Conservation (phyloP, 495 filamentous ascomycete species). For the Podospora tetraspora region DNA sequence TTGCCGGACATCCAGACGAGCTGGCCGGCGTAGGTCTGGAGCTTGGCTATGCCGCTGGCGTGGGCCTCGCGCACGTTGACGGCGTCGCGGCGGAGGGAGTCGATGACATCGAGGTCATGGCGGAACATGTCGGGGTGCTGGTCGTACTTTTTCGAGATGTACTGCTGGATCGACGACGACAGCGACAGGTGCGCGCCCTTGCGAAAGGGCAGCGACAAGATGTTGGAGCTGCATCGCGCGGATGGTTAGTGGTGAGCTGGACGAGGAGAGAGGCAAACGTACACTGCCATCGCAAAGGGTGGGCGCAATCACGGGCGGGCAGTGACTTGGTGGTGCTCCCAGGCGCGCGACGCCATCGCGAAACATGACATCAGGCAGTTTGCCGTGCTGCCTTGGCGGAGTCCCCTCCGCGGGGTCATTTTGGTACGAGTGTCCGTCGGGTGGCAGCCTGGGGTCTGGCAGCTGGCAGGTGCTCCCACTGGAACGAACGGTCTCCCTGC, state of each 20-base stretch:
- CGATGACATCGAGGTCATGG: constrained; percentile 80
- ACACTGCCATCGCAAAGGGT: background rate
- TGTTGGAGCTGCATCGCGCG: constrained; percentile 30
- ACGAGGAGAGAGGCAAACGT: background rate
- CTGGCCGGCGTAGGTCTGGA: constrained; percentile 86
- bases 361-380: constrained; percentile 14
- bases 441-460: background rate
- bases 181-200: constrained; percentile 71
- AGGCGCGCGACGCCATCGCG: background rate
- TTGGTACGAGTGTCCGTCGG: background rate
- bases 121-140: constrained; percentile 98
- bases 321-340: background rate
- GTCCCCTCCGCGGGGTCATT: background rate
- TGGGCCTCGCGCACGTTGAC: constrained; percentile 85
- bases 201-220: constrained; percentile 74
- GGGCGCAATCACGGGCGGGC: background rate
- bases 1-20: constrained; percentile 91
- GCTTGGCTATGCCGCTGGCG: constrained; percentile 77
- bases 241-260: background rate
- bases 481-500: background rate
- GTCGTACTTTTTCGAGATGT: constrained; percentile 98
- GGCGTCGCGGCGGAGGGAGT: constrained; percentile 73
- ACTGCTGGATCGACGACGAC: constrained; percentile 80
- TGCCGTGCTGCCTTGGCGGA: constrained; percentile 5
- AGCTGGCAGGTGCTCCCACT: background rate